Evolutionary conservation across 192 early-diverging fungal species (phyloP), one percentile per base, ranked within the genome.

Genomic region (Coemansia guatemalensis): DNA sequence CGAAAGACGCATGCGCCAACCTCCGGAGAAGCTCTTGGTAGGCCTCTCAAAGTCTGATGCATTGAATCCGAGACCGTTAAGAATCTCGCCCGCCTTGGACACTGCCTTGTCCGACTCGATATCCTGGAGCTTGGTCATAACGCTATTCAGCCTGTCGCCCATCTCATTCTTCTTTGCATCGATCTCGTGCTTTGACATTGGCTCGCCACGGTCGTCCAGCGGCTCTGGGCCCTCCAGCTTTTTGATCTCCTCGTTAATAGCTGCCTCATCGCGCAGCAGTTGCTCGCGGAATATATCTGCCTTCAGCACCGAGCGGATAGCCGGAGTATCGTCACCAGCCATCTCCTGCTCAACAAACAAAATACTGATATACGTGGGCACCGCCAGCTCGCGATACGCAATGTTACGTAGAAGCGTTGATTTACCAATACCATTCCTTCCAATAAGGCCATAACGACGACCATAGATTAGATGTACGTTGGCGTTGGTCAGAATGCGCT

Each of bases 271-370:
- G 48, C 80, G 85, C 67, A 99, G 74, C 49, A 99, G 83, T 71
- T 90, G 82, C 67, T 93, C 90, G 57, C 97, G 91, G 87, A 93
- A 97, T 22, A 88, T 77, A 76, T 99, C 97, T 18, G 95, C 95
- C 74, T 91, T 84, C 21, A 99, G 83, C 49, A 99, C 97, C 49
- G 94, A 92, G 51, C 86, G 81, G 27, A 99, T 69, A 7, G 95
- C 96, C 11, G 83, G 65, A 0, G 88, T 94, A 69, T 95, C 93
- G 66, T 93, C 95, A 65, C 94, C 96, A 53, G 79, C 78, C 84
- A 99, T 95, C 78, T 99, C 97, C 70, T 99, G 97, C 69, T 99
- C 97, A 48, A 99, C 97, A 83, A 98, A 93, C 61, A 98, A 78
- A 63, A 99, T 90, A 57, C 89, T 88, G 64, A 99, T 95, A 70